phyloP scores from a whole-genome alignment of 2,329 filamentous ascomycete species.

The Harringtonia lauricola region DNA sequence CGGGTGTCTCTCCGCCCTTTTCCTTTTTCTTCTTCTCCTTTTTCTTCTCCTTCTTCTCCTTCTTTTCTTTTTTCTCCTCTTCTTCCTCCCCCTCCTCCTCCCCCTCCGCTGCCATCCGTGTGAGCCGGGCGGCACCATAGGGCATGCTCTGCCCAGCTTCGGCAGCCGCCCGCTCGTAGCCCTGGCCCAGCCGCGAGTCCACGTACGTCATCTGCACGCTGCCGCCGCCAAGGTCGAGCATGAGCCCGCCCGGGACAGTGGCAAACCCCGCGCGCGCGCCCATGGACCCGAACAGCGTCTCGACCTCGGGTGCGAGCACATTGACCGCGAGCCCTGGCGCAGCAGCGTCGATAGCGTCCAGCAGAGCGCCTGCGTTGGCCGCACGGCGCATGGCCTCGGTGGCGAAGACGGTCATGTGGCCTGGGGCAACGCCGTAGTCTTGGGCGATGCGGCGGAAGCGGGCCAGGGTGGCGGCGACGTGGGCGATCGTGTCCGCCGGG shows the following conservation, averaged over 20 bases:
- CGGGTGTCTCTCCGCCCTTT: slow-evolving; percentile 6
- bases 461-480: slow-evolving; percentile 55
- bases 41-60: neutral
- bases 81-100: no score
- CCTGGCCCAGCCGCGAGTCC: slow-evolving; percentile 27
- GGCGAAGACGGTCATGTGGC: slow-evolving; percentile 64
- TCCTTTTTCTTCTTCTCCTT: neutral
- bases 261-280: slow-evolving; percentile 69
- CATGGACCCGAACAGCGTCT: slow-evolving; percentile 73
- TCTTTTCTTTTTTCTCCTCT: neutral
- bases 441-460: slow-evolving; percentile 62
- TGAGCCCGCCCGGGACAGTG: slow-evolving; percentile 54
- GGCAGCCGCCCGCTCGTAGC: slow-evolving; percentile 44
- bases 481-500: slow-evolving; percentile 43
- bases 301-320: slow-evolving; percentile 66
- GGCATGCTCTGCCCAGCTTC: slow-evolving; percentile 45
- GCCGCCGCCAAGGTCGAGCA: slow-evolving; percentile 77
- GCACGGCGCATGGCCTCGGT: slow-evolving; percentile 84
- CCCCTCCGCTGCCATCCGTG: slow-evolving; percentile 27
- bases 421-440: slow-evolving; percentile 52
- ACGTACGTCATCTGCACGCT: slow-evolving; percentile 57
- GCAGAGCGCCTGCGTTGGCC: slow-evolving; percentile 59
- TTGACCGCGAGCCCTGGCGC: slow-evolving; percentile 57
- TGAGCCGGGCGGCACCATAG: slow-evolving; percentile 49
- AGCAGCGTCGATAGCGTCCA: slow-evolving; percentile 47